Evolutionary conservation across 805 yeast genomes (phyloP).

Genomic region (Hanseniaspora guilliermondii): DNA sequence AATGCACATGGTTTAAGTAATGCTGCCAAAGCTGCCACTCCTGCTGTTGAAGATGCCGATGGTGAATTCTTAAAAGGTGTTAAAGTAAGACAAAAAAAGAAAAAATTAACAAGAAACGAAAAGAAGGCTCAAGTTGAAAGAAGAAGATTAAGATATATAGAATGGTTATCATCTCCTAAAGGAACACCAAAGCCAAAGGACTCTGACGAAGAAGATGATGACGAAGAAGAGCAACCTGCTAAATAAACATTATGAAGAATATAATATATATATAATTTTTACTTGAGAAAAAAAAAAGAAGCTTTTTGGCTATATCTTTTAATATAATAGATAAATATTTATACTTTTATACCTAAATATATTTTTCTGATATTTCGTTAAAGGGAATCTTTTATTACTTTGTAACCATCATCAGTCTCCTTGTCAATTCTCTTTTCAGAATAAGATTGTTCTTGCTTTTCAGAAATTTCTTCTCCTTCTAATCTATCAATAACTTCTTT

Average conservation of each 20-base stretch:
- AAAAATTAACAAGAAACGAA: constrained; percentile 95
- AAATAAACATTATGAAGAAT: background rate
- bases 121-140: constrained; percentile 83
- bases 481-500: constrained; percentile 35
- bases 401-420: constrained; percentile 9
- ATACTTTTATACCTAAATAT: too few species aligned
- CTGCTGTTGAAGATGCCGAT: constrained; percentile 34
- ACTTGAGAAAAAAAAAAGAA: background rate
- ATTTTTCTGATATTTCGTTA: background rate
- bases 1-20: constrained; percentile 38
- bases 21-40: constrained; percentile 34
- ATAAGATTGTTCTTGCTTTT: constrained; percentile 40
- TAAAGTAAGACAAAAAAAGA: constrained; percentile 84
- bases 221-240: constrained; percentile 11
- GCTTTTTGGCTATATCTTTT: too few species aligned
- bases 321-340: too few species aligned
- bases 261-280: background rate
- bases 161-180: constrained; percentile 92
- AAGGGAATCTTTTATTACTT: constrained; percentile 2
- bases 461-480: constrained; percentile 45
- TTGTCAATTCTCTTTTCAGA: constrained; percentile 20
- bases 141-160: constrained; percentile 85
- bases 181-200: constrained; percentile 94
- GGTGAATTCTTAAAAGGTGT: constrained; percentile 93
- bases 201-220: constrained; percentile 67